Conservation (phyloP, 805 yeast genomes). For the Ogataea pini region DNA sequence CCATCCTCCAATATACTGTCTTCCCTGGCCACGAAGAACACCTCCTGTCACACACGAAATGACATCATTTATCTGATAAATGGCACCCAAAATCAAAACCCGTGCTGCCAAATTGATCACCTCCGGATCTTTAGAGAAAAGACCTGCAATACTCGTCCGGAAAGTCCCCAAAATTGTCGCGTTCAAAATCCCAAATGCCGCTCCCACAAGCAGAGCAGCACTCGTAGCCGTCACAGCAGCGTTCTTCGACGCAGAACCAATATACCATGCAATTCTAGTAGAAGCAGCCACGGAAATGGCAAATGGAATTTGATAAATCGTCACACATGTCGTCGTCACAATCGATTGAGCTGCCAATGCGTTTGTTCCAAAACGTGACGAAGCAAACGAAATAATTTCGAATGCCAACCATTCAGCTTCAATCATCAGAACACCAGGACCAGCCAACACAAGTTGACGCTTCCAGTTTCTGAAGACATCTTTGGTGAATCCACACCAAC, state of each 20-base stretch:
- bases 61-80: conserved; percentile 71
- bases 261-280: conserved; percentile 56
- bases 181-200: conserved; percentile 43
- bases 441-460: conserved; percentile 44
- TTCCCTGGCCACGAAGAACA: conserved; percentile 76
- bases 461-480: conserved; percentile 50
- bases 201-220: conserved; percentile 39
- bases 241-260: conserved; percentile 41
- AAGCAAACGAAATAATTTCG: conserved; percentile 55
- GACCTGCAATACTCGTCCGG: conserved; percentile 43
- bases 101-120: conserved; percentile 52
- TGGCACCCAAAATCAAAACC: conserved; percentile 62
- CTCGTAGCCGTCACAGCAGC: conserved; percentile 42
- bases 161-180: conserved; percentile 46
- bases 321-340: conserved; percentile 44
- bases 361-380: conserved; percentile 54
- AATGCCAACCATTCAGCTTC: conserved; percentile 63
- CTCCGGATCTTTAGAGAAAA: conserved; percentile 61
- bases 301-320: conserved; percentile 58
- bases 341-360: conserved; percentile 55
- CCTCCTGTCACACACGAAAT: conserved; percentile 74
- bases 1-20: conserved; percentile 62
- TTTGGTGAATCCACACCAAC: conserved; percentile 52
- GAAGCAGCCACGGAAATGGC: conserved; percentile 60
- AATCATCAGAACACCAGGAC: conserved; percentile 58